Evolutionary conservation across 23 red algal genomes (phyloP), one percentile per base, ranked within the genome.

Genomic region (Gracilaria domingensis): DNA sequence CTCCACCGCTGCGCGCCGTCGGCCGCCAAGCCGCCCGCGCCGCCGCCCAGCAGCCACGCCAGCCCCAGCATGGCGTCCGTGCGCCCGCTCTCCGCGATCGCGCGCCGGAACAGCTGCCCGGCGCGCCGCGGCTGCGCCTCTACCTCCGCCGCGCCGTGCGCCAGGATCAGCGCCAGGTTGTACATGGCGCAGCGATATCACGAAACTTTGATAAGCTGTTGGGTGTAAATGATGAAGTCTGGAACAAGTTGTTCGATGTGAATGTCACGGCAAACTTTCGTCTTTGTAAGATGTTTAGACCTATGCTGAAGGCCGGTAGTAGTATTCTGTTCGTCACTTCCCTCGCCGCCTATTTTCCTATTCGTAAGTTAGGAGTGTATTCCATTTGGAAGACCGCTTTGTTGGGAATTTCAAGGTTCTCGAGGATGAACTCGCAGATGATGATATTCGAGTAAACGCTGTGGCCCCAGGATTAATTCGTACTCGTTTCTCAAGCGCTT

Each of bases 331-430:
- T 95, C 59, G 39, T 90, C 18, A 83, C 85, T 12, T 90, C 85
- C 29, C 62, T 90, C 2, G 79, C 84, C 26, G 93, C 82, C 16
- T 95, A 91, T 64, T 66, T 40, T 26, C 85, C 93, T 0, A 55
- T 91, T 20, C 86, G 56, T 18, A 26, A 34, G 11, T 55, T 95
- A 21, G 93, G 85, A 4, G 85, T 29, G 45, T 95, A 95, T 72
- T 61, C 51, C 34, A 54, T 95, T 25, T 91, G 76, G 21, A 95
- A 95, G 72, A 95, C 93, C 23, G 93, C 93, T 8, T 60, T 95
- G 33, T 64, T 89, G 38, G 84, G 73, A 29, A 57, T 95, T 25
- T 50, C 25, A 80, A 80, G 33, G 79, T 60, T 13, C 86, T 95
- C 21, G 73, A 67, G 20, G 38, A 24, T 24, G 93, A 95, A 80